A percentile compares a stretch with the other conserved stretches of the same genome.
phyloP scores from a whole-genome alignment of 257 asterid species.

The Gardenia jasminoides region DNA sequence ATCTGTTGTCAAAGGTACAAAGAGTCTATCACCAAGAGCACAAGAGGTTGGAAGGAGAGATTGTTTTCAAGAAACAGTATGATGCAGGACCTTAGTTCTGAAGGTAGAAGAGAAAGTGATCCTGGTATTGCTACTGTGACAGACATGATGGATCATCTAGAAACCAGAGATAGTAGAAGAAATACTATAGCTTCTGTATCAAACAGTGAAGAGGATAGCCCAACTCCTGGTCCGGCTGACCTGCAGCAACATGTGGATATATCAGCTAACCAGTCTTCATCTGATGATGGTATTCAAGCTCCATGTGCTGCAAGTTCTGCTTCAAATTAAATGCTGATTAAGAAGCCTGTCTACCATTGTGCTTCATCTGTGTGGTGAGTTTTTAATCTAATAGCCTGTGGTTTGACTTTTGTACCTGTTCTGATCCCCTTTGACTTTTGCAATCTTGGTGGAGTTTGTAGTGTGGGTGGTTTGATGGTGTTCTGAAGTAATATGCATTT shows the following conservation, averaged over 20 bases:
- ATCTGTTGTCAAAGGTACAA: conserved; percentile 49
- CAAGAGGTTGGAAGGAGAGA: conserved; percentile 95
- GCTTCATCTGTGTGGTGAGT: conserved; percentile 22
- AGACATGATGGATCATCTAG: conserved; percentile 64
- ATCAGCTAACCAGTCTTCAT: conserved; percentile 30
- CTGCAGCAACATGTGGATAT: conserved; percentile 25
- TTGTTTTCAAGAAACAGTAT: conserved; percentile 68
- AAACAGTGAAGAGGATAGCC: conserved; percentile 29
- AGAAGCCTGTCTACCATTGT: conserved; percentile 18
- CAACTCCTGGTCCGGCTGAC: conserved; percentile 26
- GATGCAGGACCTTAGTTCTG: conserved; percentile 41
- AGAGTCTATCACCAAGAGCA: conserved; percentile 82
- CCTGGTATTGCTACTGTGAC: conserved; percentile 43
- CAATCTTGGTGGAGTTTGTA: not conserved
- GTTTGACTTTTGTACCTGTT: not conserved
- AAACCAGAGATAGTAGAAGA: conserved; percentile 46
- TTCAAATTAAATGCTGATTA: conserved; percentile 34
- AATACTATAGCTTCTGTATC: conserved; percentile 37
- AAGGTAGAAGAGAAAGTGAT: conserved; percentile 41
- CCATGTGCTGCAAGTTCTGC: conserved; percentile 53
- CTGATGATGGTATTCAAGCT: conserved; percentile 38
- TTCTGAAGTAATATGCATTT: not conserved
- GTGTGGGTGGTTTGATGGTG: not conserved
- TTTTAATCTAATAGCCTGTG: not conserved
- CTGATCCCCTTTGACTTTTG: not conserved